phyloP scores from a whole-genome alignment of 352 stramenopile species.

The Globisporangium barbulae region DNA sequence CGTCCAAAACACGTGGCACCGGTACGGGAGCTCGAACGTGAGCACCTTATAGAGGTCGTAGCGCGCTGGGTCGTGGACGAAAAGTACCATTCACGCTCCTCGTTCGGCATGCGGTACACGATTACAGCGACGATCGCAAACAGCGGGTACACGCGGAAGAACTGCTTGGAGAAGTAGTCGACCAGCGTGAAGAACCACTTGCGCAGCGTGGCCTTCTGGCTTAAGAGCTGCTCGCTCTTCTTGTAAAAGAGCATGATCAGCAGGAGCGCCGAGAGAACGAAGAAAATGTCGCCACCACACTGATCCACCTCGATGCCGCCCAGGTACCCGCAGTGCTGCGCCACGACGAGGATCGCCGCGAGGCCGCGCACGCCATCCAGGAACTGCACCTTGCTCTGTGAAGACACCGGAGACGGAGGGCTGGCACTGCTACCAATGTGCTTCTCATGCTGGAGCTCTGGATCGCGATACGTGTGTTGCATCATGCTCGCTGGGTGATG shows the following conservation, averaged over 20 bases:
- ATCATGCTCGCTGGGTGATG: not conserved
- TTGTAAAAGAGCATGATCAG: not conserved
- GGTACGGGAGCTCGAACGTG: conserved; percentile 20
- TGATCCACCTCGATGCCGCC: not conserved
- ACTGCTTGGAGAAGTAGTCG: conserved; percentile 49
- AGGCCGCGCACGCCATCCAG: not conserved
- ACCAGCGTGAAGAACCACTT: conserved; percentile 18
- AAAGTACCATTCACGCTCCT: conserved; percentile 25
- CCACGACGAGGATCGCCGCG: not conserved
- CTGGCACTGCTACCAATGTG: not conserved
- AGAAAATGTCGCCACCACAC: not conserved
- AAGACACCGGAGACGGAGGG: not conserved
- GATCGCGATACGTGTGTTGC: not conserved
- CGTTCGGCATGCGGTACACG: conserved; percentile 27
- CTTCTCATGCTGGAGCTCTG: not conserved
- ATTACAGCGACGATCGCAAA: conserved; percentile 31
- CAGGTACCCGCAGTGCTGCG: not conserved
- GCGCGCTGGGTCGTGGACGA: conserved; percentile 15
- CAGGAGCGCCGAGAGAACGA: not conserved
- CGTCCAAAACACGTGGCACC: conserved; percentile 50
- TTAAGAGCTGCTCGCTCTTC: conserved; percentile 20
- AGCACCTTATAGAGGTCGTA: conserved; percentile 29
- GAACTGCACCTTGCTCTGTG: conserved; percentile 7
- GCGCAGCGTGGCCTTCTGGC: conserved; percentile 7
- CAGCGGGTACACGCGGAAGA: conserved; percentile 55